These are phyloP conservation scores for Eucalyptus marginata DNA, from an alignment of 345 rosid species.

Conservation along the genomic window DNA sequence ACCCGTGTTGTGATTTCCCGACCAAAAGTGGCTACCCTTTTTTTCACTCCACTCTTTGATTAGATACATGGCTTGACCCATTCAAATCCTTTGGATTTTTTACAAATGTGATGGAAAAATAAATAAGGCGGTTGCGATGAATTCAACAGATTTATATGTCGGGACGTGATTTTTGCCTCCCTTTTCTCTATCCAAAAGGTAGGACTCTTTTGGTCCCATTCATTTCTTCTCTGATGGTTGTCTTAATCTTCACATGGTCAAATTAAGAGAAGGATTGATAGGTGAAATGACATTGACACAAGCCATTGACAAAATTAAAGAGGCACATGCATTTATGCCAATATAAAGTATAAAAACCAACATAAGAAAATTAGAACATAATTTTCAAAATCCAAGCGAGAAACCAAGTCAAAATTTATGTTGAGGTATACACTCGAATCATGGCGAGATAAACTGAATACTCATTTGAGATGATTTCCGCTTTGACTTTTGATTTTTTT, in stretches of 20 bases:
- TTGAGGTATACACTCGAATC: not conserved
- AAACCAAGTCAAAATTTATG: fast-evolving
- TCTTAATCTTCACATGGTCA: not conserved
- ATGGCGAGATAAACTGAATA: fast-evolving
- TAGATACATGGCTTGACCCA: not conserved
- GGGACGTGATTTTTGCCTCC: not conserved
- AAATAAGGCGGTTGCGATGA: fast-evolving
- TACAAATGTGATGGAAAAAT: not conserved
- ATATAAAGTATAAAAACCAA: not conserved
- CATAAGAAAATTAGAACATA: not conserved
- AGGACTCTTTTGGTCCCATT: not conserved
- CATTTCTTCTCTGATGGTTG: not conserved
- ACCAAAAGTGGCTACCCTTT: not conserved
- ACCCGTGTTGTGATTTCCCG: not conserved
- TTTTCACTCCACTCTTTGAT: not conserved
- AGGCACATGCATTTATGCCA: not conserved
- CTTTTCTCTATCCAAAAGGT: not conserved
- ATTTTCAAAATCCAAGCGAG: not conserved
- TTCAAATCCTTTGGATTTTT: not conserved
- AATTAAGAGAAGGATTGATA: not conserved
- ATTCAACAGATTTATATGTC: not conserved
- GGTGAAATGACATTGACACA: not conserved
- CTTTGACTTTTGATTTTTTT: not conserved
- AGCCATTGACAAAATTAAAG: not conserved
- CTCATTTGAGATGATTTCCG: fast-evolving